Evolutionary conservation across 208 protist species (phyloP).

Genomic region (Leptomonas pyrrhocoris): DNA sequence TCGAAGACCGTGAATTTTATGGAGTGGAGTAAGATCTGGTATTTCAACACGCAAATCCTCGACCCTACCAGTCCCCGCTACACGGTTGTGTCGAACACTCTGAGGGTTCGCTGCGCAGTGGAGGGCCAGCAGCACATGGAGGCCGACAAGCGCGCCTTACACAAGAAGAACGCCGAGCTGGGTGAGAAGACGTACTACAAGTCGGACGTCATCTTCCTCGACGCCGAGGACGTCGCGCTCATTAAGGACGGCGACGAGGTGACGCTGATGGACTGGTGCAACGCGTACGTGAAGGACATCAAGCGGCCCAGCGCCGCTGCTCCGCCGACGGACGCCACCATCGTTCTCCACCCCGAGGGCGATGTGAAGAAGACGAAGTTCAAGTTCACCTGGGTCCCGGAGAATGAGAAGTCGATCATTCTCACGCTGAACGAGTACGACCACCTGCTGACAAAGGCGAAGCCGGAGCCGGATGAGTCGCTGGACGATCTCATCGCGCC

Average conservation of each 20-base stretch:
- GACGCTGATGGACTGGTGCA: constrained; percentile 99
- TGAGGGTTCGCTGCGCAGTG: constrained; percentile 85
- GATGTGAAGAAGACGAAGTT: constrained; percentile 98
- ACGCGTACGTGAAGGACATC: constrained; percentile 90
- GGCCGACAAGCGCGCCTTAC: constrained; percentile 68
- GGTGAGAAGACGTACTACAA: constrained; percentile 94
- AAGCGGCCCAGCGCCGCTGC: constrained; percentile 41
- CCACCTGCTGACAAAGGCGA: constrained; percentile 97
- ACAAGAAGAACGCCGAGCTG: constrained; percentile 95
- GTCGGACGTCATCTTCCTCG: constrained; percentile 91
- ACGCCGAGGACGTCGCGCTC: constrained; percentile 93
- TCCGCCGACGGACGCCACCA: constrained; percentile 66
- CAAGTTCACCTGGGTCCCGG: constrained; percentile 98
- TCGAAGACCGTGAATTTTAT: constrained; percentile 96
- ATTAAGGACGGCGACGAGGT: constrained; percentile 95
- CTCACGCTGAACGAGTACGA: constrained; percentile 95
- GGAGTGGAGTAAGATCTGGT: constrained; percentile 99
- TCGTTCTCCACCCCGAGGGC: constrained; percentile 90
- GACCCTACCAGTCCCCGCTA: constrained; percentile 97
- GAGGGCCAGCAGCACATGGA: constrained; percentile 68
- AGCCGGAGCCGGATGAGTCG: constrained; percentile 94
- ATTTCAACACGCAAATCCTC: constrained; percentile 97
- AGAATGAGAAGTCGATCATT: constrained; percentile 64
- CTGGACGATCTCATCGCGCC: constrained; percentile 94
- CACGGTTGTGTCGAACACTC: constrained; percentile 88